phyloP scores from a whole-genome alignment of 306 rosid genomes.

The Cucurbita maxima region DNA sequence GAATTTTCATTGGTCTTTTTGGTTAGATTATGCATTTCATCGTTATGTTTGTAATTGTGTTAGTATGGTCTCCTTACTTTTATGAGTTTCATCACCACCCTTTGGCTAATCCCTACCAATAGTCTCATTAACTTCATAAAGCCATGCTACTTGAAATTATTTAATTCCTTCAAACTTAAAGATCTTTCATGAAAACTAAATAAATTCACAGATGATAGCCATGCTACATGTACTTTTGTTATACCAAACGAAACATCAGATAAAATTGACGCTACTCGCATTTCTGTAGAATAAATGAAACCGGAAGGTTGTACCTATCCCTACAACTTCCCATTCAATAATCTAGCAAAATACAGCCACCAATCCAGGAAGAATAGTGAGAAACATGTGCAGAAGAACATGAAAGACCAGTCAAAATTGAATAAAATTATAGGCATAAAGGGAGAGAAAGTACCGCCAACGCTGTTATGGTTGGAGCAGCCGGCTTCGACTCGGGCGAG shows the following conservation, averaged over 20 bases:
- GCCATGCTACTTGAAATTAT: no score
- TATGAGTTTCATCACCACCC: no score
- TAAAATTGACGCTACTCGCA: background rate
- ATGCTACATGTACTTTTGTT: background rate
- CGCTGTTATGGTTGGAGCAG: conserved; percentile 89
- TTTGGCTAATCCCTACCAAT: no score
- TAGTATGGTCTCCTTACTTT: no score
- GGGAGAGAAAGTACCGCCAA: conserved; percentile 43
- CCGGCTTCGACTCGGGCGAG: conserved; percentile 78
- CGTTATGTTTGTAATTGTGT: no score
- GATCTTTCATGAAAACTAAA: no score
- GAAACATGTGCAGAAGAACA: background rate
- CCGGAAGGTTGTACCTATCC: background rate
- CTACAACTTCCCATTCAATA: background rate
- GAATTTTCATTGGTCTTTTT: no score
- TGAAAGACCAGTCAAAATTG: background rate
- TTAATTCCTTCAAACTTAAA: no score
- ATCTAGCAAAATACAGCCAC: background rate
- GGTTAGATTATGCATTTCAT: no score
- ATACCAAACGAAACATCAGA: background rate
- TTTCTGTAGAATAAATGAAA: background rate
- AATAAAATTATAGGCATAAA: background rate
- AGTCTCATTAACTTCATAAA: no score
- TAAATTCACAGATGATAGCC: background rate
- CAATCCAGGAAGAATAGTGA: background rate